Evolutionary conservation across 2,329 filamentous ascomycete genomes (phyloP).

Genomic region (Pochonia chlamydosporia): DNA sequence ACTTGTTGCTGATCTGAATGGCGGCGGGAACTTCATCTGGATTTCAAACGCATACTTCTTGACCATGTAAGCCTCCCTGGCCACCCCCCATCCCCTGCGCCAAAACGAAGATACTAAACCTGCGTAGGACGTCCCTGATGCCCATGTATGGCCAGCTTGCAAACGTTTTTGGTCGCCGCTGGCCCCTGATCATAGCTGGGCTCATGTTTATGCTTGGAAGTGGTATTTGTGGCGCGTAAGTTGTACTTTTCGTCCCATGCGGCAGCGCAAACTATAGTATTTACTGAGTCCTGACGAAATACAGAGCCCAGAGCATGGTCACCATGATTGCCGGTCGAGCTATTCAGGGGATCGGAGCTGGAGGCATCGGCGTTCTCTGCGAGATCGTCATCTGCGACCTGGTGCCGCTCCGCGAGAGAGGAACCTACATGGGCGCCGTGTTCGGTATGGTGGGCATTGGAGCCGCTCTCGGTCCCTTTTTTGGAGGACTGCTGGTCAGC

Average conservation of each 20-base stretch:
- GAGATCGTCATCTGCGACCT: slow-evolving; percentile 35
- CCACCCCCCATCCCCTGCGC: too few species aligned
- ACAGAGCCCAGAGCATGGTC: too few species aligned
- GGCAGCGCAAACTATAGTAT: too few species aligned
- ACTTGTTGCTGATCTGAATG: slow-evolving; percentile 15
- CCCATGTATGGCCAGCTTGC: slow-evolving; percentile 19
- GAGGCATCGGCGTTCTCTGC: slow-evolving; percentile 24
- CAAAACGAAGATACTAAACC: too few species aligned
- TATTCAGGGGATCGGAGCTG: slow-evolving; percentile 36
- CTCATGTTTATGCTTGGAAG: neutral
- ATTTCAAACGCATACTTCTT: slow-evolving; percentile 19
- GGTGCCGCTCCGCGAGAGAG: slow-evolving; percentile 41
- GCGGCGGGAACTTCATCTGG: slow-evolving; percentile 19
- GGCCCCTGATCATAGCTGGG: slow-evolving; percentile 11
- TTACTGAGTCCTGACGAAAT: too few species aligned
- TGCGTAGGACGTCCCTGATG: slow-evolving; percentile 14
- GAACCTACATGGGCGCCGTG: slow-evolving; percentile 33
- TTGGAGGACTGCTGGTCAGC: slow-evolving; percentile 22
- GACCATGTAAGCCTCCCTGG: slow-evolving; percentile 13
- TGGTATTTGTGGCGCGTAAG: neutral
- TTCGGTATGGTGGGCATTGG: slow-evolving; percentile 28
- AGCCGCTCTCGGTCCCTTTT: slow-evolving; percentile 25
- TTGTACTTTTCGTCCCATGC: too few species aligned
- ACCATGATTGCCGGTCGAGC: slow-evolving; percentile 37
- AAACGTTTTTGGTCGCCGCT: slow-evolving; percentile 19